Base-by-base conservation (phyloP, 176 grass and related monocot genomes). In the Aechmea fasciata region DNA sequence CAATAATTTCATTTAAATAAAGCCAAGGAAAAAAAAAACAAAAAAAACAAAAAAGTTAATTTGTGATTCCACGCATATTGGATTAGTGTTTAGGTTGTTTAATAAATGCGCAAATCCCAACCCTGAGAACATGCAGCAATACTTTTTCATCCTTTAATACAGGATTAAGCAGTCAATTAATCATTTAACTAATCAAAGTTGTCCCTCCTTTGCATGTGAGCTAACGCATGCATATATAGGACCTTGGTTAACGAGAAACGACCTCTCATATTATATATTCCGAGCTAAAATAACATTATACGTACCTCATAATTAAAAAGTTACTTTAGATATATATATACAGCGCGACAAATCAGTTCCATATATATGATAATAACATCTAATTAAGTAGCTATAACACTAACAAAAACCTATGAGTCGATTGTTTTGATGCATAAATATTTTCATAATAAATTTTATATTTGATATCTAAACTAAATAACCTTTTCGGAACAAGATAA, bases 221-320 rank as follows among this genome's bases (percentile, higher is more conserved):
- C 71, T 74, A 65, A 5, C 50, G 78, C 63, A 80, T 53, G 78
- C 78, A 33, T 33, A 33, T 33, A 80, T 80, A 67, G 47, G 22
- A 59, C 26, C 78, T 74, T 71, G 71, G 70, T 81, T 81, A 74
- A 80, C 63, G 78, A 80, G 78, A 80, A 74, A 80, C 70, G 63
- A 69, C 51, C 71, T 10, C n/a, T n/a, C 64, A 3, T 41, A 48
- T 33, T 47, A 14, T 14, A 48, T 41, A 48, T 19, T n/a, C 10
- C 3, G 19, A 59, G 10, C 13, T 17, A 10, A 59, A 18, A 59
- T n/a, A 48, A 48, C 15, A 47, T 17, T 26, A 47, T 26, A 10
- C 14, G 29, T 67, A 11, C 14, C 11, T 49, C 15, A 48, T 47
- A 29, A 66, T 1, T 66, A 19, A 67, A 47, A 48, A 17, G 29